Conservation (phyloP, 1,139 yeast species). For the Wickerhamomyces sp. region DNA sequence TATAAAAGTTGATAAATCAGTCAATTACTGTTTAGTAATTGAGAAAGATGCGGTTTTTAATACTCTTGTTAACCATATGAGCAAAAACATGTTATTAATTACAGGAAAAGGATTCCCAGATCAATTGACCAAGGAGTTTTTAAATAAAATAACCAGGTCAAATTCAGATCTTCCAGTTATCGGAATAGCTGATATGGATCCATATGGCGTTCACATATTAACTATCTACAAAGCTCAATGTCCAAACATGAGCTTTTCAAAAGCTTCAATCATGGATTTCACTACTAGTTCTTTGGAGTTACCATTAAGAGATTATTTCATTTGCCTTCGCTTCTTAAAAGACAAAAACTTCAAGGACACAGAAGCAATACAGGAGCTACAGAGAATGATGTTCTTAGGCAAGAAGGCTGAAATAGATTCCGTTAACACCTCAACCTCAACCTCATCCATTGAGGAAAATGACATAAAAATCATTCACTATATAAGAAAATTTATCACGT, state of each 20-base stretch:
- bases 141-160: conserved; percentile 43
- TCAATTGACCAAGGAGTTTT: conserved; percentile 55
- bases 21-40: conserved; percentile 42
- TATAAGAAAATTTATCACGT: too few species aligned
- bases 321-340: conserved; percentile 29
- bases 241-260: conserved; percentile 16
- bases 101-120: conserved; percentile 79
- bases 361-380: conserved; percentile 41
- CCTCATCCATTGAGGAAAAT: background rate
- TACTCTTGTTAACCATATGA: conserved; percentile 27
- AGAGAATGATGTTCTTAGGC: conserved; percentile 46
- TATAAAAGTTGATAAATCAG: conserved; percentile 12
- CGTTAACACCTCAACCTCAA: conserved; percentile 2
- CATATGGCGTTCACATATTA: conserved; percentile 63
- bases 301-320: conserved; percentile 32
- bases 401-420: conserved; percentile 60
- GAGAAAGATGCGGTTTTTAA: conserved; percentile 62
- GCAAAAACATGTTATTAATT: conserved; percentile 30
- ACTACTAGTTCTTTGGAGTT: conserved; percentile 28
- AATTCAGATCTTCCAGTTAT: conserved; percentile 46
- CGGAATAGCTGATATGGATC: conserved; percentile 56
- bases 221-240: conserved; percentile 33
- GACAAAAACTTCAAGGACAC: conserved; percentile 19
- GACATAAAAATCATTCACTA: too few species aligned
- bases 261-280: conserved; percentile 38